A percentile compares a stretch with the other conserved stretches of the same genome.
Evolutionary conservation across 768 basidiomycete genomes (phyloP).

Genomic region (Dentipellis fragilis): DNA sequence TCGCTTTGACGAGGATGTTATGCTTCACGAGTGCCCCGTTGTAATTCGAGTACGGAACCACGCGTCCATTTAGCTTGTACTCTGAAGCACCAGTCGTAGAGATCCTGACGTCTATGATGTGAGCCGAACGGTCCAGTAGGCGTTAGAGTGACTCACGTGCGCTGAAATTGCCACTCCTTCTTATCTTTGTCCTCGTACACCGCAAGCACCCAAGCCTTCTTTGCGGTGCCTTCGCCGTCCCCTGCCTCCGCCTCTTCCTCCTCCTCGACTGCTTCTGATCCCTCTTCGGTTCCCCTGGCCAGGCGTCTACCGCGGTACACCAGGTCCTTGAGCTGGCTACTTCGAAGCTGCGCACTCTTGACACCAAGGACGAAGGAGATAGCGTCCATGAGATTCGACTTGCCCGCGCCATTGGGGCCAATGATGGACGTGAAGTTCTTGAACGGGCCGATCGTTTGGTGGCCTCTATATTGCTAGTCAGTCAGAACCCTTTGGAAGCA

Average conservation of each 20-base stretch:
- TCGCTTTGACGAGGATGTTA: constrained; percentile 96
- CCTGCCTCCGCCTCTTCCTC: constrained; percentile 31
- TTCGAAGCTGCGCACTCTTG: constrained; percentile 86
- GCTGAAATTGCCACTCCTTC: constrained; percentile 85
- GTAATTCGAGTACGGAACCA: constrained; percentile 82
- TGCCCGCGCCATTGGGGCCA: constrained; percentile 98
- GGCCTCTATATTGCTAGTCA: constrained; percentile 36
- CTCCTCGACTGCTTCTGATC: constrained; percentile 26
- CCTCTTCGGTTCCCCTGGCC: constrained; percentile 36
- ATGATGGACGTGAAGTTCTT: constrained; percentile 92
- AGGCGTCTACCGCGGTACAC: constrained; percentile 87
- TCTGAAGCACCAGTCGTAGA: constrained; percentile 82
- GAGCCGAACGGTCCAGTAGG: background rate
- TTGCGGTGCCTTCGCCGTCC: constrained; percentile 74
- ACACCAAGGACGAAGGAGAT: constrained; percentile 98
- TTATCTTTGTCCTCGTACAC: constrained; percentile 69
- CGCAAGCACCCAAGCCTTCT: constrained; percentile 93
- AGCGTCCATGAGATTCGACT: constrained; percentile 99
- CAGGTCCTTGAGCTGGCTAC: constrained; percentile 89
- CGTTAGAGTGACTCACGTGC: constrained; percentile 54
- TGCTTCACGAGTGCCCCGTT: constrained; percentile 80
- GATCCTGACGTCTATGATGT: constrained; percentile 42
- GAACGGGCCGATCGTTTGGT: constrained; percentile 85
- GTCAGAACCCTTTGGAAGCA: background rate
- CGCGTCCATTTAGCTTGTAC: constrained; percentile 75